Evolutionary conservation across 2,329 filamentous ascomycete genomes (phyloP).

Genomic region (Talaromyces marneffei): DNA sequence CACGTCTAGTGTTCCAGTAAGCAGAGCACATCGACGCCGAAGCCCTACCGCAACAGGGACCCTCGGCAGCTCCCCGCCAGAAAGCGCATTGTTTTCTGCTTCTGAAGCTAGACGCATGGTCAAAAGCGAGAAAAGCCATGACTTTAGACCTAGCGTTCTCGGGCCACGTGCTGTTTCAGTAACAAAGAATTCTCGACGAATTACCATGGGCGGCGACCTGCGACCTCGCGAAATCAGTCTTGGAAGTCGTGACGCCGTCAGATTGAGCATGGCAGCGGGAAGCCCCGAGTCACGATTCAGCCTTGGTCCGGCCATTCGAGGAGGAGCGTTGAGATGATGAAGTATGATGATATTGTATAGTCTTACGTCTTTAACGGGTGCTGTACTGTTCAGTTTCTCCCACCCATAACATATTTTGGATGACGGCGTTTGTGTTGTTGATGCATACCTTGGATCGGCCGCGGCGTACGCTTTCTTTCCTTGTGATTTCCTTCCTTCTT

Average conservation of each 20-base stretch:
- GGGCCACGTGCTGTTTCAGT: slow-evolving; percentile 57
- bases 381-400: neutral
- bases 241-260: slow-evolving; percentile 34
- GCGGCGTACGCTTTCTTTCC: neutral
- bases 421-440: slow-evolving; percentile 2
- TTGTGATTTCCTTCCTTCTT: neutral
- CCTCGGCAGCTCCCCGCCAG: slow-evolving; percentile 47
- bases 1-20: slow-evolving; percentile 33
- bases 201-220: slow-evolving; percentile 40
- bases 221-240: slow-evolving; percentile 36
- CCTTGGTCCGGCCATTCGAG: slow-evolving; percentile 24
- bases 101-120: slow-evolving; percentile 63
- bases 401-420: neutral
- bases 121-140: slow-evolving; percentile 54
- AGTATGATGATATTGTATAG: slow-evolving; percentile 22
- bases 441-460: neutral
- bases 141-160: slow-evolving; percentile 52
- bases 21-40: slow-evolving; percentile 48
- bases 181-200: slow-evolving; percentile 46
- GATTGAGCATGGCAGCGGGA: slow-evolving; percentile 36
- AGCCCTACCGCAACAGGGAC: slow-evolving; percentile 47
- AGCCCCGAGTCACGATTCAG: slow-evolving; percentile 28
- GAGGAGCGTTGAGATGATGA: slow-evolving; percentile 14
- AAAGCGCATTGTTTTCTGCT: slow-evolving; percentile 57
- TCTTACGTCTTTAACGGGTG: neutral